Evolutionary conservation across 140 eudicot species (phyloP).

Genomic region (Senecio squalidus): DNA sequence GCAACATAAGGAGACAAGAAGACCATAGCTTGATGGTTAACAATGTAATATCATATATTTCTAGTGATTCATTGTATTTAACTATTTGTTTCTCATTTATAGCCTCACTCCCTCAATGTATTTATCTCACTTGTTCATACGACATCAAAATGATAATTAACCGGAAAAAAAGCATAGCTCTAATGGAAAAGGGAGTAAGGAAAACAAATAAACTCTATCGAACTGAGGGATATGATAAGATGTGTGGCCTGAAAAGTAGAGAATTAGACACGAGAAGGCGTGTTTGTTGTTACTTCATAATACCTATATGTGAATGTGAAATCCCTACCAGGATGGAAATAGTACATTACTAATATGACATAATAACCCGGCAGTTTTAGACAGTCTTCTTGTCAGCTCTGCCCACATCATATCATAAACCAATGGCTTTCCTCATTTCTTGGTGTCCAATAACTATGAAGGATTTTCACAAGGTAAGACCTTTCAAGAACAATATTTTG

Average conservation of each 20-base stretch:
- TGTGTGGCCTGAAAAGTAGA: background rate
- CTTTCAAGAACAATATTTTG: background rate
- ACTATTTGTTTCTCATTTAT: background rate
- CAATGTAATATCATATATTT: background rate
- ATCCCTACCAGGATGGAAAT: too few species aligned
- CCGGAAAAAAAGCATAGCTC: background rate
- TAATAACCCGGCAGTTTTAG: too few species aligned
- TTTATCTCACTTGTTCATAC: background rate
- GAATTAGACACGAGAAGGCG: background rate
- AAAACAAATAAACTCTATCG: too few species aligned
- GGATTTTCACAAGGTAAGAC: too few species aligned
- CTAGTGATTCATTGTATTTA: background rate
- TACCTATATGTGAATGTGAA: too few species aligned
- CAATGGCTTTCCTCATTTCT: background rate
- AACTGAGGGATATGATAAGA: too few species aligned
- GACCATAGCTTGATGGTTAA: background rate
- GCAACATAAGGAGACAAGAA: background rate
- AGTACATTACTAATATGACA: too few species aligned
- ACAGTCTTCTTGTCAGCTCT: too few species aligned
- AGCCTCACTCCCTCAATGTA: slow-evolving; percentile 6
- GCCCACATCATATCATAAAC: background rate
- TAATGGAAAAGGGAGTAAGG: background rate
- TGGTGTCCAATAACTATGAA: too few species aligned
- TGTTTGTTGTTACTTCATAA: too few species aligned
- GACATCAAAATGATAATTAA: background rate